Evolutionary conservation across 257 asterid genomes (phyloP), one percentile per base, ranked within the genome.

Genomic region (Capsicum baccatum): DNA sequence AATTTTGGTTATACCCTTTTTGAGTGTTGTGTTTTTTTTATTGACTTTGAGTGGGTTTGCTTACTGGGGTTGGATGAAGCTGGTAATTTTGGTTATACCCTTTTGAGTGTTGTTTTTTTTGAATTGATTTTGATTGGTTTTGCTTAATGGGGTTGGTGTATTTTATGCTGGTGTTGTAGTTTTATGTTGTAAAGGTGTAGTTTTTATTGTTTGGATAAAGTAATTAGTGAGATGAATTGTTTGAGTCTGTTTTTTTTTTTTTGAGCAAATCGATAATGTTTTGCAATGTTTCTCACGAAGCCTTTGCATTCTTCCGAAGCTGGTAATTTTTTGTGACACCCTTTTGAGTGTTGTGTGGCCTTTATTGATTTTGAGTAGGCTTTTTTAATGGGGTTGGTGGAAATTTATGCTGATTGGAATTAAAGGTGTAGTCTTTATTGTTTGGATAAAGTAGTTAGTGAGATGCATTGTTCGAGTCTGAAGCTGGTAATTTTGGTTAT

Each of bases 241-340:
- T 59, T 16, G 66, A 2, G n/a, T 26, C 7, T 11, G 39, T 62
- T 62, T 11, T n/a, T 9, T n/a, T n/a, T 3, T 9, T 19, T 63
- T 21, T 63, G 37, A 26, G 35, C 39, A 26, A 63, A 63, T 21
- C 6, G 7, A 44, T 44, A 44, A 44, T 19, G 26, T 60, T 9
- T 39, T 39, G 42, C 42, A 39, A 39, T 2, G 42, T 39, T 39
- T 39, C 93, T 93, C 1, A 76, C 95, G 55, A 92, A 92, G 90
- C 94, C 97, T n/a, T 86, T 79, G 3, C 97, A 93, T 74, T 92
- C 97, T 0, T 13, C 94, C 52, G 92, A 93, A 78, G 92, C 97
- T 85, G 97, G 97, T 93, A 74, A 78, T 79, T 5, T 5, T 39
- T 26, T 15, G 3, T 35, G 35, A 15, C 13, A 15, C 78, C 78